Conservation (phyloP, 495 filamentous ascomycete genomes). For the Aspergillus coremiiformis region DNA sequence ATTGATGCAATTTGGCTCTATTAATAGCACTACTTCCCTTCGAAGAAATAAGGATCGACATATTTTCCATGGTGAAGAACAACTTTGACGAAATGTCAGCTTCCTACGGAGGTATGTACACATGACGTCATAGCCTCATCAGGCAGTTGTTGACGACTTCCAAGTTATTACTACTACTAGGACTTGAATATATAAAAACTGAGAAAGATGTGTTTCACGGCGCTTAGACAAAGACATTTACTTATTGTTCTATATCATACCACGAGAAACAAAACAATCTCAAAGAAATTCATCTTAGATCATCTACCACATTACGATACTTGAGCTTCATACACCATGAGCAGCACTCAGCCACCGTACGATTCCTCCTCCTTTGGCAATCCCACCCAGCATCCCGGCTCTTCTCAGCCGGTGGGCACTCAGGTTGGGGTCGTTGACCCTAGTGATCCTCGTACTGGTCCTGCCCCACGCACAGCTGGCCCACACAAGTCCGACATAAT, state of each 20-base stretch:
- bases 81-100: too few relatives aligned
- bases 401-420: slow-evolving; percentile 4
- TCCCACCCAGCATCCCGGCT: slow-evolving; percentile 5
- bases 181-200: not conserved
- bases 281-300: not conserved
- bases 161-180: not conserved
- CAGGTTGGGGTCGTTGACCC: slow-evolving; percentile 4
- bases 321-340: not conserved
- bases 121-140: not conserved
- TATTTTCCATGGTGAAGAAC: not conserved
- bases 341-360: slow-evolving; percentile 11
- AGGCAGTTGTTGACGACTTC: not conserved
- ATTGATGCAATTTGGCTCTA: not conserved
- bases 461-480: slow-evolving; percentile 12
- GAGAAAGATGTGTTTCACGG: not conserved
- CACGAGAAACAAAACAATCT: not conserved
- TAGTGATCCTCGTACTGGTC: not conserved
- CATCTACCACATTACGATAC: not conserved
- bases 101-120: not conserved
- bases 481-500: slow-evolving; percentile 32
- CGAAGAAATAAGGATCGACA: not conserved
- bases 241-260: not conserved
- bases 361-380: slow-evolving; percentile 4
- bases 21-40: not conserved
- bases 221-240: not conserved